Evolutionary conservation across 2,329 filamentous ascomycete genomes (phyloP), one percentile per base, ranked within the genome.

Genomic region (Penicillium glabrum): DNA sequence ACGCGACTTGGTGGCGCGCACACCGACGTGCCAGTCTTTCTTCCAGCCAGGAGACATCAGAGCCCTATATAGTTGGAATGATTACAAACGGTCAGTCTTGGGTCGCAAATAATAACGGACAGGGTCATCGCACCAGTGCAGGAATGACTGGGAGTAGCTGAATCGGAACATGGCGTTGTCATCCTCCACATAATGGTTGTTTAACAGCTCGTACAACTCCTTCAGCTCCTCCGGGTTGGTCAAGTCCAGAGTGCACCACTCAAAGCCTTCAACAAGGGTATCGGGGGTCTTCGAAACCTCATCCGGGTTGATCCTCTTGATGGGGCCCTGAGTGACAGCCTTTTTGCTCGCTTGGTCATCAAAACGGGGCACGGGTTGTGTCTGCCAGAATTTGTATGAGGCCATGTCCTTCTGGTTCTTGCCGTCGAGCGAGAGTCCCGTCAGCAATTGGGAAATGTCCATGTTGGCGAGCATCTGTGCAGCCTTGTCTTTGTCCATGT

Each of bases 341-440:
- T 58, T 54, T 56, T 61, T 54, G 46, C 27, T 77, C 51, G 83
- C 78, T 75, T 72, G 87, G 80, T 81, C 79, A 51, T 80, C 77
- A 70, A 98, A 96, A 69, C 88, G 88, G 50, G 90, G 90, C 57
- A 99, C 95, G 1, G 95, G 95, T 75, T 99, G 95, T 46, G 95
- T 99, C 75, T 91, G 88, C 95, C 95, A 99, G 80, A 99, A 99
- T 77, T 96, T 97, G 83, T 98, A 97, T 57, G 88, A 90, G 7
- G 89, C 92, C 91, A 97, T 96, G 71, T 97, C 93, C 80, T 96
- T 97, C 67, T 86, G 88, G 69, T 96, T 96, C 82, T 95, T 96
- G 54, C 89, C 90, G 60, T 85, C 87, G 8, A 90, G 81, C 16
- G 92, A 89, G 59, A 83, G 70, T 37, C 81, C 81, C 8, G 80